Conservation (phyloP, 2,329 filamentous ascomycete genomes). For the Mycosphaerella sp. region DNA sequence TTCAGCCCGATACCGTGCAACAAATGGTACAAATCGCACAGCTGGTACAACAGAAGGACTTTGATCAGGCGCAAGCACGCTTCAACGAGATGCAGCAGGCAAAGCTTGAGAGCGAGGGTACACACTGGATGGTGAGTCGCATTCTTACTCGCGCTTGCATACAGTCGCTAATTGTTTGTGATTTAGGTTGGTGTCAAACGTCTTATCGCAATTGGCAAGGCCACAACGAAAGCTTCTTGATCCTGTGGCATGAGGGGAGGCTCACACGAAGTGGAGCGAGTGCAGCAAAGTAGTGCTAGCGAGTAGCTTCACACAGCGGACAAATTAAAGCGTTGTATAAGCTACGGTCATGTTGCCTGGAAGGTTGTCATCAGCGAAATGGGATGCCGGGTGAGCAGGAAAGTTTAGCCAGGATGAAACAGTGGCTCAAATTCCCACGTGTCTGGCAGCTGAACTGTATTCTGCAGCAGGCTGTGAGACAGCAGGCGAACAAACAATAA, state of each 20-base stretch:
- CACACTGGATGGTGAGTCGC: slow-evolving; percentile 47
- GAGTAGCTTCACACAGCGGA: background rate
- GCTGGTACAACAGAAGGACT: slow-evolving; percentile 39
- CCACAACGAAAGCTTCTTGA: slow-evolving; percentile 22
- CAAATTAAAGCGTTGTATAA: background rate
- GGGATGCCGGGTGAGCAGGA: background rate
- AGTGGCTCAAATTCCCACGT: background rate
- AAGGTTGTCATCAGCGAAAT: background rate
- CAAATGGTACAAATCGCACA: slow-evolving; percentile 54
- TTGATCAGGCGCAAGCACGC: slow-evolving; percentile 41
- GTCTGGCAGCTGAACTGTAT: background rate
- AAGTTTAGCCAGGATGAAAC: background rate
- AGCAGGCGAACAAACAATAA: background rate
- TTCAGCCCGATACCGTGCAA: slow-evolving; percentile 71
- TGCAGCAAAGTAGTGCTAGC: background rate
- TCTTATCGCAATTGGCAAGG: slow-evolving; percentile 37
- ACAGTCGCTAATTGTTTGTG: slow-evolving; percentile 7
- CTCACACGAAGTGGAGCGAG: background rate
- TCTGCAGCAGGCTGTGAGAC: background rate
- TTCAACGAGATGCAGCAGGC: slow-evolving; percentile 45
- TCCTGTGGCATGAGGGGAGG: background rate
- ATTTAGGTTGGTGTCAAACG: slow-evolving; percentile 36
- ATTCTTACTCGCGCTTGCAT: background rate
- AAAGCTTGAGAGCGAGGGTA: slow-evolving; percentile 44
- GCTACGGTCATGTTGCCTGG: background rate